Base-by-base conservation (phyloP, 257 asterid genomes). In the Solanum habrochaites region DNA sequence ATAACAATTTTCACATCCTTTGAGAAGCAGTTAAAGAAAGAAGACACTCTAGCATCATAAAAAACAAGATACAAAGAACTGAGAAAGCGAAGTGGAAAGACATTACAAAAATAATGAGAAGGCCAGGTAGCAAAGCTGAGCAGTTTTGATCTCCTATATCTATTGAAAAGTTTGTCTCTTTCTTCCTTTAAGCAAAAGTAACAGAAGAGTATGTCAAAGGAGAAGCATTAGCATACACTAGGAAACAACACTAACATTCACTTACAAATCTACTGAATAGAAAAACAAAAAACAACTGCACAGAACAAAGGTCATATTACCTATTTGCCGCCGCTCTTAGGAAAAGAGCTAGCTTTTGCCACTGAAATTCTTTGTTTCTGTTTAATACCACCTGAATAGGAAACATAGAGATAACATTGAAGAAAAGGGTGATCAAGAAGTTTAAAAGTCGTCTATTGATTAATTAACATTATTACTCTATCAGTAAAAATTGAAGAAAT, bases 361-460 rank as follows among this genome's bases (percentile, higher is more conserved):
- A 97, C 77, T 95, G 98, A 87, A 97, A 93, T 88, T 97, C 99
- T 89, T 92, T 94, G 88, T 92, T 94, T 86, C 92, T 91, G 92
- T 95, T 95, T 85, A 97, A 94, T 18, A 95, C 96, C 83, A 94
- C 98, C 99, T 97, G 92, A 87, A 88, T 77, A 23, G 23, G 43
- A 73, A 83, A 87, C 88, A 87, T 25, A 29, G 21, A 29, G 45
- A 81, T 81, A 47, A 10, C 69, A 81, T 18, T 81, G 85, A 81
- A 29, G 67, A 81, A 49, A 81, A 29, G 60, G 43, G 42, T 49
- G 43, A 49, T 81, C 42, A 66, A 78, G 66, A 78, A 78, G 84
- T 45, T 43, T 80, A 80, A 29, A 45, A 47, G 85, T 80, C 85
- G 49, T 80, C 45, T 29, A 29, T 29, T 81, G 6, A 69, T 84